Percentiles rank a stretch among this genome's conserved stretches.
Conservation (phyloP, 225 moss, liverwort and hornwort genomes). For the Takakia lepidozioides region DNA sequence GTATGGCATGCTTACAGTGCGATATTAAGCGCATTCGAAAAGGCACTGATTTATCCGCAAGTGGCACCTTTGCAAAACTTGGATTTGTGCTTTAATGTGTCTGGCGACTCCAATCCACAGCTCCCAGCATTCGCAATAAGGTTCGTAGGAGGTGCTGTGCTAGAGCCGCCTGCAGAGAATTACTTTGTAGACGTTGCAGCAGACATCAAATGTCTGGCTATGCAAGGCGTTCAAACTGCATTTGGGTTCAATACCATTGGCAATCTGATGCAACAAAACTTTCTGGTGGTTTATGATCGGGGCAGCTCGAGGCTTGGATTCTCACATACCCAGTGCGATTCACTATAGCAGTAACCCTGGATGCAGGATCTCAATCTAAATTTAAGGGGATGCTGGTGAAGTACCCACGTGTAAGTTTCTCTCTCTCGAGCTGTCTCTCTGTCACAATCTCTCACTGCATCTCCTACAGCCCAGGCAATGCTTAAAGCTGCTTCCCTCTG, state of each 20-base stretch:
- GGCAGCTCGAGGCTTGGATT: conserved; percentile 46
- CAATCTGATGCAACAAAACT: conserved; percentile 76
- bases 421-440: too few relatives aligned
- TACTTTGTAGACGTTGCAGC: conserved; percentile 53
- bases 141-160: conserved; percentile 44
- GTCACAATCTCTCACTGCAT: too few relatives aligned
- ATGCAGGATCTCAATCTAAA: too few relatives aligned
- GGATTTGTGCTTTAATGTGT: conserved; percentile 55
- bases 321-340: conserved; percentile 63
- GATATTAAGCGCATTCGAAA: conserved; percentile 35
- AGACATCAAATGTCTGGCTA: conserved; percentile 54
- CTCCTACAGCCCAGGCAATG: too few relatives aligned
- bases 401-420: too few relatives aligned
- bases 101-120: conserved; percentile 10
- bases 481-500: too few relatives aligned
- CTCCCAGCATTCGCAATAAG: conserved; percentile 46
- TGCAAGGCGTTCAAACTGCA: conserved; percentile 29
- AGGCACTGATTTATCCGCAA: conserved; percentile 27
- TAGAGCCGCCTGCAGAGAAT: conserved; percentile 46
- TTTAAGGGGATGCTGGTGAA: too few relatives aligned
- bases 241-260: conserved; percentile 58
- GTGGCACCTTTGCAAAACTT: conserved; percentile 37
- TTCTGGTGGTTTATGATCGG: conserved; percentile 64
- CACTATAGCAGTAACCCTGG: too few relatives aligned
- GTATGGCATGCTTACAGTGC: conserved; percentile 35